Conservation (phyloP, 78 protist genomes). For the Monocercomonoides exilis region DNA sequence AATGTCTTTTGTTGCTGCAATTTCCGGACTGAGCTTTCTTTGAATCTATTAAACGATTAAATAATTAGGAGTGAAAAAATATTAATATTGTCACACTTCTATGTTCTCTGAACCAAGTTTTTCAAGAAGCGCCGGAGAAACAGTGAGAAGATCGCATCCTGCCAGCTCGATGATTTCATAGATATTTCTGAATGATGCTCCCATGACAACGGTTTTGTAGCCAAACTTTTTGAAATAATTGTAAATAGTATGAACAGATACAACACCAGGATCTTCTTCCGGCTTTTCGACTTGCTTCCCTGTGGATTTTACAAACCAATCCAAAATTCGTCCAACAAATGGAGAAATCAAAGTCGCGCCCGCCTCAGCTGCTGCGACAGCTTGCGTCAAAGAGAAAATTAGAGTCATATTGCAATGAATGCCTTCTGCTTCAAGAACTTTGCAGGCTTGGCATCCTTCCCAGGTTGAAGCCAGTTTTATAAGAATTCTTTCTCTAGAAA, state of each 20-base stretch:
- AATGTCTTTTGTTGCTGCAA: background rate
- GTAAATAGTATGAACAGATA: conserved; percentile 3
- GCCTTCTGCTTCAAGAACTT: conserved; percentile 11
- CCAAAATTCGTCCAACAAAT: conserved; percentile 23
- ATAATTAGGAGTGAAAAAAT: no score
- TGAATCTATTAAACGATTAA: background rate
- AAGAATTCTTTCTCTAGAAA: background rate
- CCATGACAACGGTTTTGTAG: conserved; percentile 13
- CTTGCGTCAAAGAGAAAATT: background rate
- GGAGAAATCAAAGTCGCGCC: conserved; percentile 21
- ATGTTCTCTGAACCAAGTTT: background rate
- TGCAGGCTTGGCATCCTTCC: conserved; percentile 5
- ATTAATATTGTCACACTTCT: no score
- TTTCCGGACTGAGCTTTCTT: background rate
- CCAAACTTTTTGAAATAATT: conserved; percentile 16
- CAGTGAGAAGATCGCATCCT: conserved; percentile 12
- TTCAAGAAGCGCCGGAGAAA: background rate
- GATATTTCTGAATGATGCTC: conserved; percentile 15
- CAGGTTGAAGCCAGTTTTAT: conserved; percentile 9
- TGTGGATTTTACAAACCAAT: background rate
- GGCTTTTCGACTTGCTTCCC: background rate
- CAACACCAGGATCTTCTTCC: conserved; percentile 13
- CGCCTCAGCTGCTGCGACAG: conserved; percentile 19
- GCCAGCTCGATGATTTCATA: conserved; percentile 18
- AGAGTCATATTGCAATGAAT: conserved; percentile 20